phyloP scores from a whole-genome alignment of 768 basidiomycete genomes.

The Strobilomyces dryophilus region DNA sequence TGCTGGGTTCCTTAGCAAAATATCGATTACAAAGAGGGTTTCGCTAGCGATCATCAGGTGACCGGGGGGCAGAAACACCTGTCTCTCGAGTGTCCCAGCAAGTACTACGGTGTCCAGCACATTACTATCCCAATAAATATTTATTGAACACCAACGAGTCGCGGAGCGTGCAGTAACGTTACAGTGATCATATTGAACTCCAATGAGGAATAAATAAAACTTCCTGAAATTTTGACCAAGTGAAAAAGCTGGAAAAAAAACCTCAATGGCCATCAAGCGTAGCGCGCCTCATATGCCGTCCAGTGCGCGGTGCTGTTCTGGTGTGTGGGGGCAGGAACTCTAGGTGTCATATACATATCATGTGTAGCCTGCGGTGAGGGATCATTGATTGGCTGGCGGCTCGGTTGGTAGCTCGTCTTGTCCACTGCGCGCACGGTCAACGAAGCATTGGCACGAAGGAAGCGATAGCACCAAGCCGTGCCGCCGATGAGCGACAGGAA shows the following conservation, averaged over 20 bases:
- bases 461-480: slow-evolving; percentile 1
- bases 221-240: no score
- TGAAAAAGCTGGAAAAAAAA: no score
- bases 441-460: slow-evolving; percentile 7
- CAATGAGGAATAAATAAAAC: no score
- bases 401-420: neutral
- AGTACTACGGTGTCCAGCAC: no score
- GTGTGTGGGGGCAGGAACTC: slow-evolving; percentile 9
- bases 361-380: slow-evolving; percentile 27
- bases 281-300: slow-evolving; percentile 24
- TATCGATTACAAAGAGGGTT: neutral
- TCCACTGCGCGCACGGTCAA: neutral
- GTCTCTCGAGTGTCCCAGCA: no score
- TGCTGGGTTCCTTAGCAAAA: neutral
- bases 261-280: no score
- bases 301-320: slow-evolving; percentile 12
- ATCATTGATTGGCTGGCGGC: slow-evolving; percentile 21
- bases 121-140: no score
- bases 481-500: slow-evolving; percentile 5
- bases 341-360: slow-evolving; percentile 24
- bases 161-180: no score
- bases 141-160: no score
- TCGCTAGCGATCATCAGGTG: neutral
- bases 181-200: no score
- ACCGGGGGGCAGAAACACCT: no score